Conservation (phyloP, 2,329 filamentous ascomycete species). For the Trichoderma polysporum region DNA sequence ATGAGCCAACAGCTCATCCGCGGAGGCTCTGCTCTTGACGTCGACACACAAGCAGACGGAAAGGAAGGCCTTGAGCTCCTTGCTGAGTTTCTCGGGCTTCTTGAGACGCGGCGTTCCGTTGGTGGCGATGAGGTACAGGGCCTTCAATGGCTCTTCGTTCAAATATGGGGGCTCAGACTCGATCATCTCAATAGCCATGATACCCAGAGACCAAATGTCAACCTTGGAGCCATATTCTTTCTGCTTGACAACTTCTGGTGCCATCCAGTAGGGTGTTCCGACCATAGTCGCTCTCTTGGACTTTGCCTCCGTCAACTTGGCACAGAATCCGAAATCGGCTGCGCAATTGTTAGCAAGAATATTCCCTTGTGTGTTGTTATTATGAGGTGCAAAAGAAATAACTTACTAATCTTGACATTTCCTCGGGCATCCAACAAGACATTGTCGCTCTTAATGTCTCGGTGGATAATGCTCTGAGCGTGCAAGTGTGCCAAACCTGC, state of each 20-base stretch:
- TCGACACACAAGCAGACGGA: conserved; percentile 96
- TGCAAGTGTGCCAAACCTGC: conserved; percentile 92
- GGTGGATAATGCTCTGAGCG: conserved; percentile 94
- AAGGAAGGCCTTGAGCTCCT: conserved; percentile 96
- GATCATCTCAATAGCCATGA: conserved; percentile 99
- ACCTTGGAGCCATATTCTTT: conserved; percentile 99
- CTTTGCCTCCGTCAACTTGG: conserved; percentile 95
- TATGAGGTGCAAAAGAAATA: not conserved
- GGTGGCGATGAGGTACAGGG: conserved; percentile 94
- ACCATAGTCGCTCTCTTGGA: conserved; percentile 99
- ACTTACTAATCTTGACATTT: conserved; percentile 95
- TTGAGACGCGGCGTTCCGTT: conserved; percentile 96
- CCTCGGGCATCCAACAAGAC: conserved; percentile 91
- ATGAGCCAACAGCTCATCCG: conserved; percentile 83
- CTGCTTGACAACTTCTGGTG: conserved; percentile 97
- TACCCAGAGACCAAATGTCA: conserved; percentile 97
- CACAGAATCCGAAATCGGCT: conserved; percentile 99
- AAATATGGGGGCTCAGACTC: conserved; percentile 97
- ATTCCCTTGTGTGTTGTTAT: not conserved
- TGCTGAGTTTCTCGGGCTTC: conserved; percentile 97
- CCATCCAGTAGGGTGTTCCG: conserved; percentile 99
- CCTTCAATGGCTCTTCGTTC: conserved; percentile 96
- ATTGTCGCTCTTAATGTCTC: conserved; percentile 99
- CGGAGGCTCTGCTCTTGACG: conserved; percentile 89
- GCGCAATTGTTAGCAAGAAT: conserved; percentile 34